phyloP scores from a whole-genome alignment of 2,329 filamentous ascomycete species.

The Xylariaceae sp. region DNA sequence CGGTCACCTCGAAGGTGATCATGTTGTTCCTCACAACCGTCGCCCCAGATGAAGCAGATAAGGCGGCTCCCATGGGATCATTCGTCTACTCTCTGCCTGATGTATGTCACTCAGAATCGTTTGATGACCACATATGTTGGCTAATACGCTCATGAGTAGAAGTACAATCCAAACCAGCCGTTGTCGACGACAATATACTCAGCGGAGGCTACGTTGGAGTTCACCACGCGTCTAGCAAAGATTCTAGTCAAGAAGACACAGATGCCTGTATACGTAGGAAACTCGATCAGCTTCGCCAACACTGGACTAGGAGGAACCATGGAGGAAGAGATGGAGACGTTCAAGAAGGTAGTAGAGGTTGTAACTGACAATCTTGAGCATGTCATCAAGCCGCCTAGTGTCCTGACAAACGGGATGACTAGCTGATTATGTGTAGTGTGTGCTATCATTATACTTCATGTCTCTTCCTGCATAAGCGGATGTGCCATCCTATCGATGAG shows the following conservation, averaged over 20 bases:
- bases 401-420: constrained; percentile 22
- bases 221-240: constrained; percentile 82
- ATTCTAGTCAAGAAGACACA: constrained; percentile 73
- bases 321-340: constrained; percentile 93
- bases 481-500: too few relatives aligned
- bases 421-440: too few relatives aligned
- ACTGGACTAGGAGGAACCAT: constrained; percentile 77
- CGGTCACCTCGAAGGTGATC: constrained; percentile 59
- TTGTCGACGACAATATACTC: constrained; percentile 80
- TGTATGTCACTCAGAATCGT: constrained; percentile 52
- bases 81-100: constrained; percentile 94
- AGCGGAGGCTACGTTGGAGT: constrained; percentile 77
- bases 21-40: constrained; percentile 65
- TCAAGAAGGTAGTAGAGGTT: constrained; percentile 73
- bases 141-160: constrained; percentile 38
- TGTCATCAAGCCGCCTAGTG: constrained; percentile 30
- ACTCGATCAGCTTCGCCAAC: constrained; percentile 77
- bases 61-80: constrained; percentile 70
- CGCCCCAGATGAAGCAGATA: constrained; percentile 53
- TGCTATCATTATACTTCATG: too few relatives aligned
- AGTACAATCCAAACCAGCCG: constrained; percentile 60
- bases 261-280: constrained; percentile 86
- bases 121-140: neutral
- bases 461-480: too few relatives aligned
- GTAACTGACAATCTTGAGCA: constrained; percentile 59